Conservation (phyloP, 2,329 filamentous ascomycete species). For the Camillea tinctor region DNA sequence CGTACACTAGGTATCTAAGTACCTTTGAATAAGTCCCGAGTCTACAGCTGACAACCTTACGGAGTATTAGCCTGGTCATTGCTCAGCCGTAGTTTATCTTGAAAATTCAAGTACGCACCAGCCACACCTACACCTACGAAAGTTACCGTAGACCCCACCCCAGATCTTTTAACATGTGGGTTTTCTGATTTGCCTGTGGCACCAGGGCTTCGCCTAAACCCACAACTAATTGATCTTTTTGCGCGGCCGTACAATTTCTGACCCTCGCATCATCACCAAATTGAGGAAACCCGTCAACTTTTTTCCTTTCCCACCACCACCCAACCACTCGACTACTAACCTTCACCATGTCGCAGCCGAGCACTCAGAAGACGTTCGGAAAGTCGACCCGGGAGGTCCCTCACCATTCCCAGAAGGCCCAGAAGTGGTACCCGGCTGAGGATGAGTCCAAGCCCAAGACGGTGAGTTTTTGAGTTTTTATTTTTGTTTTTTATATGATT, state of each 20-base stretch:
- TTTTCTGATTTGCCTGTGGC: conserved; percentile 18
- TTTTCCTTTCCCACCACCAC: conserved; percentile 27
- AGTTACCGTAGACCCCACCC: too few relatives aligned
- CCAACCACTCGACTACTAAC: conserved; percentile 37
- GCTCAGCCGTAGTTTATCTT: too few relatives aligned
- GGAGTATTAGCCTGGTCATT: too few relatives aligned
- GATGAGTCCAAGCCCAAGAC: conserved; percentile 87
- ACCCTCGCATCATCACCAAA: conserved; percentile 27
- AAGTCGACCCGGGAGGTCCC: conserved; percentile 92
- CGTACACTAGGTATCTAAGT: too few relatives aligned
- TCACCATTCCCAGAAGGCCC: conserved; percentile 84
- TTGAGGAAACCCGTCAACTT: conserved; percentile 25
- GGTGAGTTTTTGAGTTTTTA: conserved; percentile 63
- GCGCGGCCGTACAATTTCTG: conserved; percentile 30
- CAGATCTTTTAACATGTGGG: too few relatives aligned
- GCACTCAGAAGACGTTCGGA: conserved; percentile 89
- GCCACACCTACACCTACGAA: too few relatives aligned
- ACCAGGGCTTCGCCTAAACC: conserved; percentile 35
- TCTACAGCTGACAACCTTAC: too few relatives aligned
- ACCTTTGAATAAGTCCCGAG: too few relatives aligned
- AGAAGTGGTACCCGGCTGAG: conserved; percentile 98
- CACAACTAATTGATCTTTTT: conserved; percentile 35
- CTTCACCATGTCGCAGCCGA: conserved; percentile 70
- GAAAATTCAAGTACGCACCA: background rate
- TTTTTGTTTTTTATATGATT: too few relatives aligned